Conservation (phyloP, 2,329 filamentous ascomycete genomes). For the Penicillium oxalicum region DNA sequence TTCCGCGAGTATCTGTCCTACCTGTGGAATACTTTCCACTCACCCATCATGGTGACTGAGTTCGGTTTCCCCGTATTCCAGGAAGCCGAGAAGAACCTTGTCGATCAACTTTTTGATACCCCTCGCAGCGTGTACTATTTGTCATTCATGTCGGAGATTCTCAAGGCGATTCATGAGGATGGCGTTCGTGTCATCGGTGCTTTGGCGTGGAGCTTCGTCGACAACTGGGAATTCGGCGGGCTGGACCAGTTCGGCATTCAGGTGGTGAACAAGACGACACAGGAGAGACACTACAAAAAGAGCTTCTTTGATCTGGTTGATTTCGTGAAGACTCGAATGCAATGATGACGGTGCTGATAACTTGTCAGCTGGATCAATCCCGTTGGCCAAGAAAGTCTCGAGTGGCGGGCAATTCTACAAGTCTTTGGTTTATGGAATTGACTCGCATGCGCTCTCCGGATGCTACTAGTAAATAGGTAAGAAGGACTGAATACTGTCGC, state of each 20-base stretch:
- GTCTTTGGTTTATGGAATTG: too few relatives aligned
- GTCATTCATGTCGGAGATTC: slow-evolving; percentile 49
- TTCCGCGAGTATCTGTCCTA: slow-evolving; percentile 50
- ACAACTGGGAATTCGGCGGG: slow-evolving; percentile 54
- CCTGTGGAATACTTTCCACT: slow-evolving; percentile 54
- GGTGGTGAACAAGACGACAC: slow-evolving; percentile 49
- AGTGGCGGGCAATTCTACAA: too few relatives aligned
- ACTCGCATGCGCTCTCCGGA: too few relatives aligned
- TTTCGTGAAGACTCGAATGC: slow-evolving; percentile 36
- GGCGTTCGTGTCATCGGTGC: slow-evolving; percentile 51
- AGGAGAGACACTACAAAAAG: slow-evolving; percentile 50
- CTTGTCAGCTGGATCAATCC: not conserved
- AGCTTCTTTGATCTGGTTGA: slow-evolving; percentile 55
- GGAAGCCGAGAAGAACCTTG: slow-evolving; percentile 41
- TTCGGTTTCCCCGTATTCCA: slow-evolving; percentile 53
- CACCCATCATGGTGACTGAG: slow-evolving; percentile 46
- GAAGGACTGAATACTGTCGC: too few relatives aligned
- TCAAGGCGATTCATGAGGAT: slow-evolving; percentile 53
- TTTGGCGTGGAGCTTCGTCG: slow-evolving; percentile 49
- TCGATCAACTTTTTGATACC: slow-evolving; percentile 50
- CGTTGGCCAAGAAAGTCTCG: not conserved
- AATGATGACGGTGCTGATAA: not conserved
- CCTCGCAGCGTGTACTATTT: slow-evolving; percentile 52
- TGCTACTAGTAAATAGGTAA: too few relatives aligned
- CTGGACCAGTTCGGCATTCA: slow-evolving; percentile 52